Conservation (phyloP, 2,329 filamentous ascomycete genomes). For the Aspergillus quadricinctus region DNA sequence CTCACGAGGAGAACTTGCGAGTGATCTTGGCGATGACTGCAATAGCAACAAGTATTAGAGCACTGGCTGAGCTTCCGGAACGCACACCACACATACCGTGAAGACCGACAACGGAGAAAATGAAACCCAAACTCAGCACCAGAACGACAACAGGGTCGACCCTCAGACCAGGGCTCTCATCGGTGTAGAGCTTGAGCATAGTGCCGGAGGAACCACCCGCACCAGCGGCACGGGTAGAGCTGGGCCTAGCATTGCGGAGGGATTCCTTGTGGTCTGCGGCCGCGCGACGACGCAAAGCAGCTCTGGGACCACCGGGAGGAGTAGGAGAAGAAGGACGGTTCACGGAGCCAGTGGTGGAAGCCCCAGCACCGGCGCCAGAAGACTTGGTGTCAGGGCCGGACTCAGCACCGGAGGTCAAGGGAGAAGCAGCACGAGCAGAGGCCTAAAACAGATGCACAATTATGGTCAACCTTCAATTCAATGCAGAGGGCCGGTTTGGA, state of each 20-base stretch:
- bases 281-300: slow-evolving; percentile 89
- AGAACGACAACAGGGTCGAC: slow-evolving; percentile 97
- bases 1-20: slow-evolving; percentile 69
- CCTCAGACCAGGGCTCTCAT: slow-evolving; percentile 94
- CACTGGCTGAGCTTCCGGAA: slow-evolving; percentile 7
- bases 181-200: slow-evolving; percentile 98
- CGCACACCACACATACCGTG: slow-evolving; percentile 66
- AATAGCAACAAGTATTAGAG: slow-evolving; percentile 12
- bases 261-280: slow-evolving; percentile 97
- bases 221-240: slow-evolving; percentile 86
- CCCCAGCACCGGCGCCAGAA: slow-evolving; percentile 37
- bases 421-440: slow-evolving; percentile 40
- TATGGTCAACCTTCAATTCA: slow-evolving; percentile 2
- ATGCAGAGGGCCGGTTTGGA: slow-evolving; percentile 2
- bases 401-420: slow-evolving; percentile 42
- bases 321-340: slow-evolving; percentile 80
- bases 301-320: slow-evolving; percentile 88
- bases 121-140: slow-evolving; percentile 94
- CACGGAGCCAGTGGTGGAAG: slow-evolving; percentile 63
- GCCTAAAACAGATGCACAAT: slow-evolving; percentile 21
- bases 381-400: slow-evolving; percentile 43
- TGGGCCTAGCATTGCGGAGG: slow-evolving; percentile 86
- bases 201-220: slow-evolving; percentile 96
- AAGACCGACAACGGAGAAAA: slow-evolving; percentile 95
- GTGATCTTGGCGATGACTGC: slow-evolving; percentile 93